Percentiles rank a stretch among this genome's conserved stretches.
Conservation (phyloP, 257 asterid genomes). For the Rauvolfia tetraphylla region DNA sequence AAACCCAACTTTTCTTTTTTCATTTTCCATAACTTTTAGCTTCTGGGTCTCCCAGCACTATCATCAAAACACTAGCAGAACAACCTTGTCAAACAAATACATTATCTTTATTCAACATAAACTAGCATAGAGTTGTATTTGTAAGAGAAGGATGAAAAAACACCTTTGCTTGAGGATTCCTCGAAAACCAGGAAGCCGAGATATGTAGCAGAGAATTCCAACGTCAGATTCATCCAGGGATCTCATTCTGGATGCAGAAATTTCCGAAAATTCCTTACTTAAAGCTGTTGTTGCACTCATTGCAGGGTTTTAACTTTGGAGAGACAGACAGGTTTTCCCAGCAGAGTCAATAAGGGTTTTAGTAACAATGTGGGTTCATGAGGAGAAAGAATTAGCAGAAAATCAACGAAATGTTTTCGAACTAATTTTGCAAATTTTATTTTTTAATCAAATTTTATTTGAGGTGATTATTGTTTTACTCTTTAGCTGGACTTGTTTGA, state of each 20-base stretch:
- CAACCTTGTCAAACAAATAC: background rate
- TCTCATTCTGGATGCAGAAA: constrained; percentile 31
- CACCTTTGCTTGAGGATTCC: constrained; percentile 93
- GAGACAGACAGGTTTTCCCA: background rate
- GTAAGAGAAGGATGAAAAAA: background rate
- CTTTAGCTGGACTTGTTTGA: too few species aligned
- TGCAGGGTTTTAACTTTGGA: constrained; percentile 20
- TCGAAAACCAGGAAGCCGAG: constrained; percentile 75
- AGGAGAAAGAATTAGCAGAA: too few species aligned
- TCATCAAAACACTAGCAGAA: background rate
- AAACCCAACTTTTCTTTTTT: background rate
- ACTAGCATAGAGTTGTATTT: background rate
- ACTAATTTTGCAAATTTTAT: too few species aligned
- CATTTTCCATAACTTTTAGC: background rate
- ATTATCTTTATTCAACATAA: background rate
- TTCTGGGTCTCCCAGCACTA: background rate
- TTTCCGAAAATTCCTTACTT: constrained; percentile 5
- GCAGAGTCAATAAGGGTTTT: constrained; percentile 9
- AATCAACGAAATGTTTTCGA: too few species aligned
- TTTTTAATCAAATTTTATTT: too few species aligned
- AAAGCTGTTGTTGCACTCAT: background rate
- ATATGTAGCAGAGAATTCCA: constrained; percentile 77
- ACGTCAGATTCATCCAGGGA: constrained; percentile 71
- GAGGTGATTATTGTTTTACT: too few species aligned
- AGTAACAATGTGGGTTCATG: background rate